A percentile compares a stretch with the other conserved stretches of the same genome.
Conservation (phyloP, 129 eudicot species). For the Glebionis coronaria region DNA sequence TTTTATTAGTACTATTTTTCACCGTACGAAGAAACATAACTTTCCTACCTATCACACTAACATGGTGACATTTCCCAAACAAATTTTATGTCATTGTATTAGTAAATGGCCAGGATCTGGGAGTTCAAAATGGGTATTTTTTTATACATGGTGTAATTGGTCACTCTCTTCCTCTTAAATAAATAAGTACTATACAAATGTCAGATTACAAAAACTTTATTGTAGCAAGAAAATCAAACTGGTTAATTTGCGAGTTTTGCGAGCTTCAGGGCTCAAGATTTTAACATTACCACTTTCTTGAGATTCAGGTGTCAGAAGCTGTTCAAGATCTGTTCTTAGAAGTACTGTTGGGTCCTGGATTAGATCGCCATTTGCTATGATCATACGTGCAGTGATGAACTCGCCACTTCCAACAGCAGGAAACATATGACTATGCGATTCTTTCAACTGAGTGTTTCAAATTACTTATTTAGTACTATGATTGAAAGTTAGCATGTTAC, state of each 20-base stretch:
- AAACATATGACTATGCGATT: conserved; percentile 70
- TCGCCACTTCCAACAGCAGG: conserved; percentile 91
- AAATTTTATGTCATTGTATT: too few relatives aligned
- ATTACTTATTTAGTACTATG: too few relatives aligned
- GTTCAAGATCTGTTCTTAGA: conserved; percentile 36
- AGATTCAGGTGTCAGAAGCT: conserved; percentile 19
- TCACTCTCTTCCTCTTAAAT: too few relatives aligned
- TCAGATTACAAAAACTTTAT: too few relatives aligned
- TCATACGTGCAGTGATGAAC: conserved; percentile 79
- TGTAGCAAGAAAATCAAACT: too few relatives aligned
- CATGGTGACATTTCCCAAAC: too few relatives aligned
- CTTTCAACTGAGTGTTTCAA: conserved; percentile 64
- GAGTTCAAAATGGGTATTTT: neutral
- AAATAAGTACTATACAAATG: too few relatives aligned
- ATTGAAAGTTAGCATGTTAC: too few relatives aligned
- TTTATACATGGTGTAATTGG: too few relatives aligned
- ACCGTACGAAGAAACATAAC: too few relatives aligned
- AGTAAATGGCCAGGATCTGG: conserved; percentile 6
- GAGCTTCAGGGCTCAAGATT: conserved; percentile 1
- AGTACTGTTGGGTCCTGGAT: conserved; percentile 69
- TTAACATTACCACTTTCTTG: conserved; percentile 41
- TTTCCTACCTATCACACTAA: too few relatives aligned
- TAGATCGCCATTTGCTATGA: conserved; percentile 73
- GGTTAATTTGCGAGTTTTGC: neutral
- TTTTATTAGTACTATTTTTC: too few relatives aligned